These are phyloP conservation scores for Zychaea mexicana DNA, from an alignment of 371 early-diverging fungal genomes.

Conservation along the genomic window DNA sequence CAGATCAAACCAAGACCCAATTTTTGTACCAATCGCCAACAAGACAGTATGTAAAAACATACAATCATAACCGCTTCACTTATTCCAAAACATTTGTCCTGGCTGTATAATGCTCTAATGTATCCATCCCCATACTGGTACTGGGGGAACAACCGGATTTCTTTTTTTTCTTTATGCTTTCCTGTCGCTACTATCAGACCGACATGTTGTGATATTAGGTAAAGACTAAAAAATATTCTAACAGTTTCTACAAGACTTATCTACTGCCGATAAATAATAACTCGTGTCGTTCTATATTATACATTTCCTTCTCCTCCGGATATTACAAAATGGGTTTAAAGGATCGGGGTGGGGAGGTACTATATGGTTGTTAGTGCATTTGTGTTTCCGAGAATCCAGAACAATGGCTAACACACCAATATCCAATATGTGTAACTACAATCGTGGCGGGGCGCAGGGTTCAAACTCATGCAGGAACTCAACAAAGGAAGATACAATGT, in stretches of 20 bases:
- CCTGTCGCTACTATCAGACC: background rate
- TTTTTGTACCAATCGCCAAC: background rate
- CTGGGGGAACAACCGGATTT: too few relatives aligned
- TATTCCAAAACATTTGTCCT: too few relatives aligned
- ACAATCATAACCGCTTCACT: too few relatives aligned
- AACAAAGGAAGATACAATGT: slow-evolving; percentile 66
- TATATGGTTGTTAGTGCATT: too few relatives aligned
- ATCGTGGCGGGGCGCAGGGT: slow-evolving; percentile 39
- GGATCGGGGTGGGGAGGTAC: slow-evolving; percentile 73
- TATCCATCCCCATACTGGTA: background rate
- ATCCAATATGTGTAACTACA: background rate
- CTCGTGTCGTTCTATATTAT: background rate
- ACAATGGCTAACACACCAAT: background rate
- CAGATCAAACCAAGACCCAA: background rate
- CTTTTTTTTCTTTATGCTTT: too few relatives aligned
- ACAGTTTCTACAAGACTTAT: too few relatives aligned
- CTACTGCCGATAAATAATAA: too few relatives aligned
- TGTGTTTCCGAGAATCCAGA: too few relatives aligned
- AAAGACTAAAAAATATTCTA: too few relatives aligned
- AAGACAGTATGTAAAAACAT: too few relatives aligned
- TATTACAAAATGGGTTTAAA: slow-evolving; percentile 3
- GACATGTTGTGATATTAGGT: slow-evolving; percentile 7
- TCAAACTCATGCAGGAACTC: slow-evolving; percentile 63
- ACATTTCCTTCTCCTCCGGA: background rate
- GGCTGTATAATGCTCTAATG: too few relatives aligned